Evolutionary conservation across 1,284 basidiomycete species (phyloP).

Genomic region (Agaricales sp.): DNA sequence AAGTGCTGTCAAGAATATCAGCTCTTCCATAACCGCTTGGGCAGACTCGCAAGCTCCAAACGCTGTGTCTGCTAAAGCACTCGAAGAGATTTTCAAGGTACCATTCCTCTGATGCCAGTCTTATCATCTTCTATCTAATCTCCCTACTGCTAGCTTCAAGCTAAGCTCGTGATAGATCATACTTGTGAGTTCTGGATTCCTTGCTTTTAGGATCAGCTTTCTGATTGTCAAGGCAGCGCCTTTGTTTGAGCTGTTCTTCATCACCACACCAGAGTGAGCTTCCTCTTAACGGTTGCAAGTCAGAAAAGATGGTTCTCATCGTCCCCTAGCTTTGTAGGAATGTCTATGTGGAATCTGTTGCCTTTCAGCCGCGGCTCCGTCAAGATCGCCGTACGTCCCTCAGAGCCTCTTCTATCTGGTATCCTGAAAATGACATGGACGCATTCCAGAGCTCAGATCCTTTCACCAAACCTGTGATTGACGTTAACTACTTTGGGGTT

Average conservation of each 20-base stretch:
- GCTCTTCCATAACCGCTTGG: conserved; percentile 24
- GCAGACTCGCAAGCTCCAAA: conserved; percentile 28
- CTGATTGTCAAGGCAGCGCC: too few species aligned
- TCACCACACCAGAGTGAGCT: conserved; percentile 29
- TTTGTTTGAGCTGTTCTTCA: conserved; percentile 31
- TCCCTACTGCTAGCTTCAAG: conserved; percentile 18
- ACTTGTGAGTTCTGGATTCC: conserved; percentile 22
- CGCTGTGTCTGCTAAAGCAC: conserved; percentile 26
- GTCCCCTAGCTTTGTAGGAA: conserved; percentile 27
- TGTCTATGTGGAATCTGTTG: conserved; percentile 41
- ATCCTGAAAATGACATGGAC: too few species aligned
- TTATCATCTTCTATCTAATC: neutral
- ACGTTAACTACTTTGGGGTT: conserved; percentile 38
- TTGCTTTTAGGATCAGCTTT: too few species aligned
- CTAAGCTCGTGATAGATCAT: conserved; percentile 31
- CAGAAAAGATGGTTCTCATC: too few species aligned
- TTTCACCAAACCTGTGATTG: conserved; percentile 32
- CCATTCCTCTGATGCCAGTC: neutral
- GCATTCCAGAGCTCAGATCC: conserved; percentile 28
- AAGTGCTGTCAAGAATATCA: conserved; percentile 22
- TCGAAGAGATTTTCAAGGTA: conserved; percentile 27
- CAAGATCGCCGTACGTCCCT: conserved; percentile 28
- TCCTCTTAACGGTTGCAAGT: too few species aligned
- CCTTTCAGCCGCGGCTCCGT: conserved; percentile 44
- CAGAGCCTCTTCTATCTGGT: too few species aligned